A percentile compares a stretch with the other conserved stretches of the same genome.
These are phyloP conservation scores for Copromyces sp. DNA, from an alignment of 495 filamentous ascomycete species.

Conservation along the genomic window DNA sequence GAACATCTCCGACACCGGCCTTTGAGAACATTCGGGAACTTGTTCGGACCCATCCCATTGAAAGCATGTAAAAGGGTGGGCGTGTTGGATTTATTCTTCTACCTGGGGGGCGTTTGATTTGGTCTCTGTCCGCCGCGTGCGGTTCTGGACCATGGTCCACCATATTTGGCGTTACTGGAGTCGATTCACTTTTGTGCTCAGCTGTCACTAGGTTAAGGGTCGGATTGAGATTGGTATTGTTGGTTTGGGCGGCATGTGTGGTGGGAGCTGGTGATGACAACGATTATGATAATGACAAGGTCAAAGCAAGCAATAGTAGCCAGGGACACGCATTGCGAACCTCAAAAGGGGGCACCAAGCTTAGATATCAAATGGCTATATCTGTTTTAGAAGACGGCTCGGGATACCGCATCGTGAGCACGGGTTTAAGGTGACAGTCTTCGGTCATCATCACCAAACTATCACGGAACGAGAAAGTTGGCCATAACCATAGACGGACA, in stretches of 20 bases:
- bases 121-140: not conserved
- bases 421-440: not conserved
- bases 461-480: not conserved
- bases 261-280: not conserved
- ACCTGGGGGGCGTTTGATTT: not conserved
- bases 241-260: not conserved
- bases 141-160: not conserved
- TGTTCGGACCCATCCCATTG: not conserved
- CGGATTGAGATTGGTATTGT: not conserved
- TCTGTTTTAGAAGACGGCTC: not conserved
- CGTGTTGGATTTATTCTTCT: not conserved
- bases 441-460: not conserved
- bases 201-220: not conserved
- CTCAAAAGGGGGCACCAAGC: not conserved
- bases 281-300: not conserved
- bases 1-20: not conserved
- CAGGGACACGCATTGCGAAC: not conserved
- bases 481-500: not conserved
- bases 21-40: not conserved
- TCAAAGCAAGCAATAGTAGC: not conserved
- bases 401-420: not conserved
- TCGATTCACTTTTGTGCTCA: not conserved
- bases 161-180: not conserved
- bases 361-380: not conserved
- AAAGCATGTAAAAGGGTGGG: not conserved